Evolutionary conservation across 1,284 basidiomycete genomes (phyloP).

Genomic region (Cutaneotrichosporon sp.): DNA sequence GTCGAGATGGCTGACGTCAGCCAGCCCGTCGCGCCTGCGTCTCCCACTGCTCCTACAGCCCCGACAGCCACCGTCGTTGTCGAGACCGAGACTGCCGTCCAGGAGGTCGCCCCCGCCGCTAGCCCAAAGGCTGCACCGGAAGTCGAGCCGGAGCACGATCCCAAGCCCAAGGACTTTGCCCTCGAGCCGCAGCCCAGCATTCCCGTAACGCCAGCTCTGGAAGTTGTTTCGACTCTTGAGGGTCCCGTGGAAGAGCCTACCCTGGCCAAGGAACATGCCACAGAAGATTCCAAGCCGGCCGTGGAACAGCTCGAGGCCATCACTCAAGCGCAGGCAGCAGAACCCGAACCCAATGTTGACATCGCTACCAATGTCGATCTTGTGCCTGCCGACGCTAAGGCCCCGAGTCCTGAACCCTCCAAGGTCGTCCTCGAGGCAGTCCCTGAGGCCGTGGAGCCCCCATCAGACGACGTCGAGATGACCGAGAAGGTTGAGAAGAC

Average conservation of each 20-base stretch:
- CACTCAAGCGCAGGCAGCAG: too few species aligned
- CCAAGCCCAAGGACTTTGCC: background rate
- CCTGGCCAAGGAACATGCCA: too few species aligned
- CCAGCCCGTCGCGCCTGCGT: background rate
- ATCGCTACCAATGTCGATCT: background rate
- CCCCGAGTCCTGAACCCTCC: background rate
- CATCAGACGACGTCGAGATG: slow-evolving; percentile 2
- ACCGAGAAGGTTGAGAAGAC: slow-evolving; percentile 15
- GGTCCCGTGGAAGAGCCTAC: background rate
- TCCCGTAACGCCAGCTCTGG: background rate
- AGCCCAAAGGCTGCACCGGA: background rate
- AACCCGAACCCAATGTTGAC: too few species aligned
- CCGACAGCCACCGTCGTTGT: too few species aligned
- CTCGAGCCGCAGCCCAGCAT: background rate
- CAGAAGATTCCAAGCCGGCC: background rate
- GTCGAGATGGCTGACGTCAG: slow-evolving; percentile 11
- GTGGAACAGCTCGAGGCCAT: too few species aligned
- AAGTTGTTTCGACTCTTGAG: background rate
- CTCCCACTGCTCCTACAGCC: background rate
- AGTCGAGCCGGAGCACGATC: background rate
- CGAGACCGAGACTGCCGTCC: background rate
- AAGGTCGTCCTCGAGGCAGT: background rate
- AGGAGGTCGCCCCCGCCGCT: background rate
- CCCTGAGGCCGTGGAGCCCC: background rate
- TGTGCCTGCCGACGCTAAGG: background rate